phyloP scores from a whole-genome alignment of 306 rosid genomes.

The Ormosia emarginata region DNA sequence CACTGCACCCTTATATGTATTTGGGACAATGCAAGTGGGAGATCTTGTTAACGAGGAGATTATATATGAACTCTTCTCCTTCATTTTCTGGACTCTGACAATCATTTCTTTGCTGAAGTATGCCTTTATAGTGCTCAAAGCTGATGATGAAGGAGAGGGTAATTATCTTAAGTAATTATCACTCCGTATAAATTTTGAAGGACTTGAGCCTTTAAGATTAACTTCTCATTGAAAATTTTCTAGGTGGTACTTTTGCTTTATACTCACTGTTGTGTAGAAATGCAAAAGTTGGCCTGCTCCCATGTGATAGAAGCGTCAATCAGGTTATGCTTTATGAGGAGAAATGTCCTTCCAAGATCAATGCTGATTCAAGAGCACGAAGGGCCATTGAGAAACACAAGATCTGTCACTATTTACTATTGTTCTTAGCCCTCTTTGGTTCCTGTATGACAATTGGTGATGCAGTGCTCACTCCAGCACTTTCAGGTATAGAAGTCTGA shows the following conservation, averaged over 20 bases:
- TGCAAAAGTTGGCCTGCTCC: conserved; percentile 76
- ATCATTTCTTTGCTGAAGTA: conserved; percentile 61
- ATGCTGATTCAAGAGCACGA: conserved; percentile 54
- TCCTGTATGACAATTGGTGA: conserved; percentile 73
- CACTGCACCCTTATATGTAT: conserved; percentile 76
- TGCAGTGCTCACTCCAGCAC: conserved; percentile 80
- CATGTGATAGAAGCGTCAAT: conserved; percentile 49
- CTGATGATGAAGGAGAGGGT: conserved; percentile 80
- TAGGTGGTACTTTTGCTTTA: conserved; percentile 79
- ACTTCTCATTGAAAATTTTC: conserved; percentile 3
- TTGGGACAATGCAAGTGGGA: conserved; percentile 43
- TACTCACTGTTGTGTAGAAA: conserved; percentile 82
- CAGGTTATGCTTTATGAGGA: conserved; percentile 45
- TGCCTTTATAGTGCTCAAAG: conserved; percentile 57
- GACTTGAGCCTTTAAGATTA: not conserved
- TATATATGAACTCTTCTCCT: conserved; percentile 61
- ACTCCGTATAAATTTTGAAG: not conserved
- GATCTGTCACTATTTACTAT: conserved; percentile 51
- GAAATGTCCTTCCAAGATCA: conserved; percentile 32
- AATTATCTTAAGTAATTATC: not conserved
- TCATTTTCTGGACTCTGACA: conserved; percentile 77
- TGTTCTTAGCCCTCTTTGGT: conserved; percentile 76
- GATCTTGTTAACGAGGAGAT: conserved; percentile 43
- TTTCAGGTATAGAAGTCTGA: conserved; percentile 49
- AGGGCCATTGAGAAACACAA: conserved; percentile 66